These are phyloP conservation scores for Basipetospora chlamydospora DNA, from an alignment of 2,329 filamentous ascomycete species.

Conservation along the genomic window DNA sequence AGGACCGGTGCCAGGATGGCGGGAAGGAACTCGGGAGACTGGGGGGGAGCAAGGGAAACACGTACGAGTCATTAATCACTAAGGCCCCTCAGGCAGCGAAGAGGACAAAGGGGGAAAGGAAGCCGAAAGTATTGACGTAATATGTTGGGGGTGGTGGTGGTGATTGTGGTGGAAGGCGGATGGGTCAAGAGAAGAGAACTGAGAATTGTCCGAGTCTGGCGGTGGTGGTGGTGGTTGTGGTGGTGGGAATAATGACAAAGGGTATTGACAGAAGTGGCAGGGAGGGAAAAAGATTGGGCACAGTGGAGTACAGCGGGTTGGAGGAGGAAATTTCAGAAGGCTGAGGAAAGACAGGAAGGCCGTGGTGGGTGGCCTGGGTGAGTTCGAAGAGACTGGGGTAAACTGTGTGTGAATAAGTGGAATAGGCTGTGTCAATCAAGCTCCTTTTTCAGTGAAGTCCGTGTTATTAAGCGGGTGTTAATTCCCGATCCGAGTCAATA, in stretches of 20 bases:
- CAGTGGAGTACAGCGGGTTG: conserved; percentile 8
- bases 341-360: conserved; percentile 23
- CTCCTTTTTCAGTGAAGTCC: too few relatives aligned
- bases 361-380: conserved; percentile 8
- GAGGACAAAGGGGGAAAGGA: neutral
- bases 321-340: conserved; percentile 10
- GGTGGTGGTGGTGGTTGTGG: conserved; percentile 1
- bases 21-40: neutral
- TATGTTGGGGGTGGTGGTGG: neutral
- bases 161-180: conserved; percentile 1
- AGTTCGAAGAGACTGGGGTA: too few relatives aligned
- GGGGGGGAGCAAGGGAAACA: conserved; percentile 10
- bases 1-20: conserved; percentile 1
- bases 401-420: too few relatives aligned
- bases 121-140: conserved; percentile 3
- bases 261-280: conserved; percentile 6
- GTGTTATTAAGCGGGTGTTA: too few relatives aligned
- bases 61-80: conserved; percentile 37
- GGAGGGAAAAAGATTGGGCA: conserved; percentile 8
- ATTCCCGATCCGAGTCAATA: too few relatives aligned
- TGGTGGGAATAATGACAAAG: conserved; percentile 6
- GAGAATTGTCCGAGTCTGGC: conserved; percentile 2
- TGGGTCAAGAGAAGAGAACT: conserved; percentile 6
- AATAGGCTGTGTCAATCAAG: too few relatives aligned
- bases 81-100: conserved; percentile 20